Evolutionary conservation across 2,329 filamentous ascomycete genomes (phyloP), one percentile per base, ranked within the genome.

Genomic region (Seiridium cupressi): DNA sequence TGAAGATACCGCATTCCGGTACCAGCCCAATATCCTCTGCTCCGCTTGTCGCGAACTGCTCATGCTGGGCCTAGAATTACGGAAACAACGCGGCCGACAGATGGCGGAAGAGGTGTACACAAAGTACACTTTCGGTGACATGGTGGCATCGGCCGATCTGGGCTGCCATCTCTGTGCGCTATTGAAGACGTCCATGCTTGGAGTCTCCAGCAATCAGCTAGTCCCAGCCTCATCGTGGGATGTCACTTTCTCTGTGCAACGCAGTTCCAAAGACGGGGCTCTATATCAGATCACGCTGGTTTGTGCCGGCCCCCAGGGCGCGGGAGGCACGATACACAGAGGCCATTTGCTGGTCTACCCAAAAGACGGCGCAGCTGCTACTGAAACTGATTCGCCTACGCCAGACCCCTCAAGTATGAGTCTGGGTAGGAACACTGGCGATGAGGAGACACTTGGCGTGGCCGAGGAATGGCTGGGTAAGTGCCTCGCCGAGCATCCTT

Each of bases 151-250:
- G n/a, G 59, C 54, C 9, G 13, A 38, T 5, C 48, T 49, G 3
- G 59, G 59, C 0, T 61, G 59, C n/a, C 59, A 61, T 9, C 18
- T 58, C 10, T 61, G 59, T 35, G 47, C 54, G n/a, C 44, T 58
- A 4, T 31, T 58, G 13, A 38, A 31, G 9, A 31, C 26, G n/a
- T 7, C 47, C 13, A n/a, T 36, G 53, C 11, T 42, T 31, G 58
- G 38, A 34, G n/a, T n/a, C 13, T 4, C 36, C 40, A 32, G 7
- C 2, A 6, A 10, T 18, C n/a, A 38, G 35, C 48, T 11, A n/a
- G 9, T 26, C 10, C 35, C 38, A 10, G 38, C 5, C 13, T 13
- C 13, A 31, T 13, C 46, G 31, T 58, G 54, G n/a, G 36, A n/a
- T 36, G 18, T 47, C 49, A 40, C 32, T 8, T 26, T 10, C 32